Base-by-base conservation (phyloP, 1,284 basidiomycete genomes). In the Melampsora allii-populina region DNA sequence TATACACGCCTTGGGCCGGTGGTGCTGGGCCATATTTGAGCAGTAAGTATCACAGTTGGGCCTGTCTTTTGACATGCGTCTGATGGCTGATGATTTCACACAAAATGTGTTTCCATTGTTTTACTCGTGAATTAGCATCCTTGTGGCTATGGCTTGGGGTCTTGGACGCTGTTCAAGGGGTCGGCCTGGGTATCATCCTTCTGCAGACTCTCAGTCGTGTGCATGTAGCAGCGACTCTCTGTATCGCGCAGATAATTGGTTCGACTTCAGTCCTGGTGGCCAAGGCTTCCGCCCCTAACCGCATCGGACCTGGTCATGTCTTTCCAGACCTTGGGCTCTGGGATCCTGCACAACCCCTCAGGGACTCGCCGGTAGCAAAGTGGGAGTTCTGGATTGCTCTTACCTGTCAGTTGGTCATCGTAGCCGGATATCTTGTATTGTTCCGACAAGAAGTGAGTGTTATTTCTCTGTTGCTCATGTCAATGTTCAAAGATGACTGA, bases 71-170 rank as follows among this genome's bases (percentile, higher is more conserved):
- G 14, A 33, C 14, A 19, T 50, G 29, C 19, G 3, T 14, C 10
- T 42, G 39, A 42, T 42, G 39, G 4, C 39, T 48, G 45, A 39
- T 48, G 14, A 66, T 33, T 46, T 61, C 17, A 39, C 6, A 19
- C 27, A 36, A 36, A 27, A 63, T n/a, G 27, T 17, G 24, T 17
- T 58, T 2, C 14, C n/a, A 50, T 9, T 46, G 29, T 33, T 46
- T 65, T 80, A 6, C 39, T 27, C 5, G 17, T 1, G n/a, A 3
- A 75, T 90, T 90, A 65, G 86, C 91, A 42, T 90, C 88, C 45
- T 83, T 94, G 45, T 95, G 92, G 92, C 84, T 95, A 48, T 95
- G 92, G 92, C 86, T 95, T 10, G 92, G 92, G 80, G 92, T 95
- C 50, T 85, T 95, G 63, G 92, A 93, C 81, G 91, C 92, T 42